Conservation (phyloP, 371 early-diverging fungal genomes). For the Funneliformis caledonium region DNA sequence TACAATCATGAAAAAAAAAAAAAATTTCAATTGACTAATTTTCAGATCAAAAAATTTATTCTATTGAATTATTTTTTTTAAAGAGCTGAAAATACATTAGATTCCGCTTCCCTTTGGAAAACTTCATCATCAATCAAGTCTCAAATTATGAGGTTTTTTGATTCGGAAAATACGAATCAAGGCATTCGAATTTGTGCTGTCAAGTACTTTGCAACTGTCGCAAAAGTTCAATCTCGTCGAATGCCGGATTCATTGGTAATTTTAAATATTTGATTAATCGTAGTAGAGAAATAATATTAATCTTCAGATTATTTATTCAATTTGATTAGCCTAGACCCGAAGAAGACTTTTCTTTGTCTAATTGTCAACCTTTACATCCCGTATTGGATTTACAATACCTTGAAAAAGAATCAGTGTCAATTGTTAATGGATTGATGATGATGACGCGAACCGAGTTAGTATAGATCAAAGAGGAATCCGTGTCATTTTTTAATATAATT, state of each 20-base stretch:
- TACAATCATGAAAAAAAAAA: slow-evolving; percentile 8
- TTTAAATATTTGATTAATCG: not conserved
- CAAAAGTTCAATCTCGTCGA: slow-evolving; percentile 49
- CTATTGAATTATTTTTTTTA: not conserved
- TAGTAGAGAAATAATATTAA: not conserved
- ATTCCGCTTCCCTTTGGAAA: slow-evolving; percentile 52
- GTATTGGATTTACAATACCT: slow-evolving; percentile 47
- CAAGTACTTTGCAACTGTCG: slow-evolving; percentile 54
- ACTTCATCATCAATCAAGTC: slow-evolving; percentile 44
- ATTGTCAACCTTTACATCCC: slow-evolving; percentile 52
- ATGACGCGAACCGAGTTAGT: slow-evolving; percentile 44
- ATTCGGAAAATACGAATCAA: slow-evolving; percentile 46
- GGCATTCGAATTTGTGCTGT: slow-evolving; percentile 52
- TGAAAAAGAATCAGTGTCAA: slow-evolving; percentile 47
- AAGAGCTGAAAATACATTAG: slow-evolving; percentile 56
- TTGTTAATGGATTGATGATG: slow-evolving; percentile 44
- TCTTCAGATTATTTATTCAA: not conserved
- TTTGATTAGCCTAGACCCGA: not conserved
- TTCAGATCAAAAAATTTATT: not conserved
- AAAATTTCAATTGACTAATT: slow-evolving; percentile 4
- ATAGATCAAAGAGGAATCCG: not conserved
- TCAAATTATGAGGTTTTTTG: slow-evolving; percentile 42
- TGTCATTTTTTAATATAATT: not conserved
- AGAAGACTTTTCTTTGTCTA: slow-evolving; percentile 46
- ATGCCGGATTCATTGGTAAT: slow-evolving; percentile 40